Base-by-base conservation (phyloP, 352 stramenopile genomes). In the Globisporangium paroecandrum region DNA sequence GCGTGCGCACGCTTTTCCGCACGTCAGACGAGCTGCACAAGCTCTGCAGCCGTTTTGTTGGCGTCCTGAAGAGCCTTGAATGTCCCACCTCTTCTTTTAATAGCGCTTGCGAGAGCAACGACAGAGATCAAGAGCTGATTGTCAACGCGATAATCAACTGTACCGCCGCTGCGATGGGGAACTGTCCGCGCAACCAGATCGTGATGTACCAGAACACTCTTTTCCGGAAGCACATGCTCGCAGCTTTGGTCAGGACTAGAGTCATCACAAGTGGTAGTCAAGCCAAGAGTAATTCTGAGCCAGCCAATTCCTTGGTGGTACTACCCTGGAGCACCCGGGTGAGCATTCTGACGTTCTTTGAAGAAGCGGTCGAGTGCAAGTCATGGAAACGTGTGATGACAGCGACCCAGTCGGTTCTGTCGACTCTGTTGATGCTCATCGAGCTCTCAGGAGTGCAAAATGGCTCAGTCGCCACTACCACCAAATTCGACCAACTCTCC, bases 161-260 rank as follows among this genome's bases (percentile, higher is more conserved):
- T n/a, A 58, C 74, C 0, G 64, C 76, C 4, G 77, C 75, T 38
- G 71, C 72, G 46, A 64, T 91, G 29, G 32, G 54, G 0, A 62
- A 70, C 9, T 83, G 68, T 5, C 71, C 81, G 3, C 78, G 82
- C 3, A 91, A 91, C 64, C 83, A 91, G 74, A 69, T 89, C 22
- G 70, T 89, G 0, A 65, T 87, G 63, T 89, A 77, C 41, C 75
- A 74, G 6, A 57, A 87, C 32, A 53, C 43, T 3, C 22, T 12
- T 0, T 87, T 91, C 25, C 77, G 76, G 13, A 67, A 76, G 2
- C 13, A 24, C 13, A 51, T 83, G 12, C 15, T 86, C 5, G 7
- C 46, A 25, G 25, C 25, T 3, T 56, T 82, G 24, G 49, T 36
- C 27, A n/a, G 4, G 41, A n/a, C 18, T 10, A 24, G 18, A 15